Percentiles rank a stretch among this genome's conserved stretches.
phyloP scores from a whole-genome alignment of 2,329 filamentous ascomycete genomes.

The Penicillium sp. region DNA sequence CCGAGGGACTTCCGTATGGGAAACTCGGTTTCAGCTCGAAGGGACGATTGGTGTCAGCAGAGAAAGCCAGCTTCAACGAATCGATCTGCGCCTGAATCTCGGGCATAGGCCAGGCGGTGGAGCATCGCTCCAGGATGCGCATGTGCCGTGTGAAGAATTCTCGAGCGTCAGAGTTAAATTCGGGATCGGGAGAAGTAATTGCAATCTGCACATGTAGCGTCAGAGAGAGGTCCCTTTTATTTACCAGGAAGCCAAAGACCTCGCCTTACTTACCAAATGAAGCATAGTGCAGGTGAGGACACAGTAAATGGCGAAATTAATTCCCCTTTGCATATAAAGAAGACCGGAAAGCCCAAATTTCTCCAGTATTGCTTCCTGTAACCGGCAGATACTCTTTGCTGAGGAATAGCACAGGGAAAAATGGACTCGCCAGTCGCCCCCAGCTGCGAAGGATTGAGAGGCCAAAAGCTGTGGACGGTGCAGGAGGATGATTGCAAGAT shows the following conservation, averaged over 20 bases:
- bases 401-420: slow-evolving; percentile 83
- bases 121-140: slow-evolving; percentile 85
- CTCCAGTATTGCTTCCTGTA: slow-evolving; percentile 79
- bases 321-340: slow-evolving; percentile 87
- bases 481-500: slow-evolving; percentile 80
- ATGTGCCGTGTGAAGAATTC: slow-evolving; percentile 92
- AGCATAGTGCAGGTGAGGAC: slow-evolving; percentile 89
- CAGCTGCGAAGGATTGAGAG: slow-evolving; percentile 66
- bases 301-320: slow-evolving; percentile 93
- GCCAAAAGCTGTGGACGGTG: slow-evolving; percentile 81
- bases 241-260: not conserved
- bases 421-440: slow-evolving; percentile 80
- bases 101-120: slow-evolving; percentile 78
- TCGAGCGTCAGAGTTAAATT: slow-evolving; percentile 77
- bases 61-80: slow-evolving; percentile 85
- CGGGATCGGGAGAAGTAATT: slow-evolving; percentile 87
- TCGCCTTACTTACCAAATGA: slow-evolving; percentile 70
- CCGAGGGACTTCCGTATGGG: slow-evolving; percentile 77
- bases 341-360: slow-evolving; percentile 76
- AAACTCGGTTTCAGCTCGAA: slow-evolving; percentile 88
- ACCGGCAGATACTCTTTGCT: slow-evolving; percentile 77
- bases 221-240: not conserved
- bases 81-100: slow-evolving; percentile 90
- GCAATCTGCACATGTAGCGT: slow-evolving; percentile 64
- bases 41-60: slow-evolving; percentile 75